Percentiles rank a stretch among this genome's conserved stretches.
Evolutionary conservation across 1,284 basidiomycete genomes (phyloP).

Genomic region (Cutaneotrichosporon cavernicola): DNA sequence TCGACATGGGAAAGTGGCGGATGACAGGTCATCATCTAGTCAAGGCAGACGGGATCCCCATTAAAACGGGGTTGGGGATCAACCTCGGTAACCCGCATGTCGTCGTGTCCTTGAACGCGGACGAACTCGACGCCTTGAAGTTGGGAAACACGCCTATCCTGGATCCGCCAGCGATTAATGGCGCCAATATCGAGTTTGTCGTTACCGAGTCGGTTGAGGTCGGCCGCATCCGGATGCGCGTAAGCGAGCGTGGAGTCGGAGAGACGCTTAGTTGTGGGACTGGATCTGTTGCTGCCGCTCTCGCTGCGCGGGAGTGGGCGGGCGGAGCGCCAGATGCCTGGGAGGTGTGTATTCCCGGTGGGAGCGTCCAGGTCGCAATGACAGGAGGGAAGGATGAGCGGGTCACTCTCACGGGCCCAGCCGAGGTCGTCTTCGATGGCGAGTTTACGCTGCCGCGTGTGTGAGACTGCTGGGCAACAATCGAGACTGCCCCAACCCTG

Average conservation of each 20-base stretch:
- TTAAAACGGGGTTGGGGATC: neutral
- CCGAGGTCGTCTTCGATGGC: neutral
- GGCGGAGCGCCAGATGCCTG: neutral
- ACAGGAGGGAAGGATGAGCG: neutral
- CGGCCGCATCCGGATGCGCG: neutral
- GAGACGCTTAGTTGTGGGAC: neutral
- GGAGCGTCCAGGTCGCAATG: neutral
- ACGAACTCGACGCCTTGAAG: neutral
- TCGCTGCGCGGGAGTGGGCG: neutral
- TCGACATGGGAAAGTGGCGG: neutral
- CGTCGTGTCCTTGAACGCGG: neutral
- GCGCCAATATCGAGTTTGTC: constrained; percentile 2
- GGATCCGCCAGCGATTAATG: neutral
- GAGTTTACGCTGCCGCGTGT: neutral
- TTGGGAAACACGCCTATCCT: neutral
- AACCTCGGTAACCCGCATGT: constrained; percentile 1
- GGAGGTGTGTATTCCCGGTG: neutral
- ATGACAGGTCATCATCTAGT: neutral
- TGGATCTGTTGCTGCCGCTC: neutral
- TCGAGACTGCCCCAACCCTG: no score
- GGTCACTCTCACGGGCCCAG: neutral
- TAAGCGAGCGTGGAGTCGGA: neutral
- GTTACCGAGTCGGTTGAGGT: neutral
- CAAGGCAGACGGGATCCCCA: neutral
- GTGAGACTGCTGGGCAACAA: neutral